These are phyloP conservation scores for Microascus cirrosus DNA, from an alignment of 2,329 filamentous ascomycete genomes.

Conservation along the genomic window DNA sequence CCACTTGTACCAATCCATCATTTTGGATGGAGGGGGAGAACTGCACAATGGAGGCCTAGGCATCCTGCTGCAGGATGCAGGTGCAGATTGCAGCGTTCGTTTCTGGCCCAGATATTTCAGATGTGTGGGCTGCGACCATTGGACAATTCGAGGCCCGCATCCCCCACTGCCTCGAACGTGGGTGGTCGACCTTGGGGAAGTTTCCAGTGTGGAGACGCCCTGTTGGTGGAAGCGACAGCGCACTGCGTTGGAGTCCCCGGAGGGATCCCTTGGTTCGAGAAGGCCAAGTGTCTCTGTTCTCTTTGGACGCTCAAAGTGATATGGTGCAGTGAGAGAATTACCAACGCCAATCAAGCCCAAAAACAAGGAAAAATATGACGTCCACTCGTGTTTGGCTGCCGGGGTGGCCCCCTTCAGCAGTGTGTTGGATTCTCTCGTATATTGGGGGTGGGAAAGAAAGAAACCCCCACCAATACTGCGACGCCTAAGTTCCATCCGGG, in stretches of 20 bases:
- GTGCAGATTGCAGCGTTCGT: not conserved
- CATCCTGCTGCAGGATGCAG: constrained; percentile 1
- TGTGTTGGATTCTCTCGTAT: not conserved
- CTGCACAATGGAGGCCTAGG: not conserved
- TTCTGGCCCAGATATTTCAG: not conserved
- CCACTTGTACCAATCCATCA: not conserved
- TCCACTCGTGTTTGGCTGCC: too few relatives aligned
- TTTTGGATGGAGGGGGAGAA: not conserved
- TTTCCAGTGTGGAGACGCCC: not conserved
- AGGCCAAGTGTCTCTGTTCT: not conserved
- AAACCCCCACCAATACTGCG: not conserved
- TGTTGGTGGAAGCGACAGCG: not conserved
- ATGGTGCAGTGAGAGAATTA: not conserved
- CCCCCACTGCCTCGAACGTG: not conserved
- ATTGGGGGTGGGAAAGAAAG: not conserved
- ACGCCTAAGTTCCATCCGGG: not conserved
- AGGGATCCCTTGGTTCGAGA: not conserved
- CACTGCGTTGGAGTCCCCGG: not conserved
- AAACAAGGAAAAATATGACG: not conserved
- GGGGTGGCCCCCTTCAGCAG: too few relatives aligned
- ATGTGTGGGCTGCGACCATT: not conserved
- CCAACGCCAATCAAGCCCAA: not conserved
- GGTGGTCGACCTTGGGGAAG: not conserved
- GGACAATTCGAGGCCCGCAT: not conserved
- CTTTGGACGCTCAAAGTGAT: not conserved